A percentile compares a stretch with the other conserved stretches of the same genome.
These are phyloP conservation scores for Candida palmyrensis DNA, from an alignment of 805 yeast genomes.

Conservation along the genomic window DNA sequence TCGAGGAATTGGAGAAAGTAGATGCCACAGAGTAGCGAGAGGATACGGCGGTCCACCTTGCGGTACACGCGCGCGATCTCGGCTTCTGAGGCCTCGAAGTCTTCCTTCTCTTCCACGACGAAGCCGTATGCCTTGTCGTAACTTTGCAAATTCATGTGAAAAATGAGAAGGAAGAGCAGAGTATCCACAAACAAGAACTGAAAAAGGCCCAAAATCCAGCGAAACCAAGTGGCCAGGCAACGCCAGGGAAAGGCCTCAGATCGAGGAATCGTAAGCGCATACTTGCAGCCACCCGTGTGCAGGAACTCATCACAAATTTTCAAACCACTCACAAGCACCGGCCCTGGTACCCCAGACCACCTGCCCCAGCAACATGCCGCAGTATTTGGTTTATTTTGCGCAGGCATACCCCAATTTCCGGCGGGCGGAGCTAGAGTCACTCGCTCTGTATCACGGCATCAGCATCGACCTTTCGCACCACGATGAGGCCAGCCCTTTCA, in stretches of 20 bases:
- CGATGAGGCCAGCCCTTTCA: constrained; percentile 59
- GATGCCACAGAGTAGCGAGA: constrained; percentile 47
- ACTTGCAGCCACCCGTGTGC: neutral
- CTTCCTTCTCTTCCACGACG: constrained; percentile 6
- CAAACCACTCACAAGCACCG: neutral
- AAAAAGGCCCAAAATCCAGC: too few relatives aligned
- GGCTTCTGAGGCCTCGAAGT: constrained; percentile 17
- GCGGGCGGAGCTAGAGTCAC: constrained; percentile 74
- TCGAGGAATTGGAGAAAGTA: constrained; percentile 57
- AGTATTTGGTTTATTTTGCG: constrained; percentile 77
- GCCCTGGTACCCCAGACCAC: neutral
- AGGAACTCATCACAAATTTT: neutral
- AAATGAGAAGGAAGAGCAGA: too few relatives aligned
- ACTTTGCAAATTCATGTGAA: too few relatives aligned
- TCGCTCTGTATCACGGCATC: constrained; percentile 63
- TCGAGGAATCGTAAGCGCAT: constrained; percentile 4
- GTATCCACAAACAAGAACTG: too few relatives aligned
- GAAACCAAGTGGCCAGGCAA: too few relatives aligned
- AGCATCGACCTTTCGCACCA: constrained; percentile 56
- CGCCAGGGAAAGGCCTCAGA: too few relatives aligned
- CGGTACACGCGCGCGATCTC: constrained; percentile 16
- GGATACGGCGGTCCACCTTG: constrained; percentile 44
- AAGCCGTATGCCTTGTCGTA: constrained; percentile 20
- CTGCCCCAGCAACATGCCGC: constrained; percentile 46
- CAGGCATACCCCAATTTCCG: constrained; percentile 80